Conservation (phyloP, 768 basidiomycete species). For the Psilocybe sp. region DNA sequence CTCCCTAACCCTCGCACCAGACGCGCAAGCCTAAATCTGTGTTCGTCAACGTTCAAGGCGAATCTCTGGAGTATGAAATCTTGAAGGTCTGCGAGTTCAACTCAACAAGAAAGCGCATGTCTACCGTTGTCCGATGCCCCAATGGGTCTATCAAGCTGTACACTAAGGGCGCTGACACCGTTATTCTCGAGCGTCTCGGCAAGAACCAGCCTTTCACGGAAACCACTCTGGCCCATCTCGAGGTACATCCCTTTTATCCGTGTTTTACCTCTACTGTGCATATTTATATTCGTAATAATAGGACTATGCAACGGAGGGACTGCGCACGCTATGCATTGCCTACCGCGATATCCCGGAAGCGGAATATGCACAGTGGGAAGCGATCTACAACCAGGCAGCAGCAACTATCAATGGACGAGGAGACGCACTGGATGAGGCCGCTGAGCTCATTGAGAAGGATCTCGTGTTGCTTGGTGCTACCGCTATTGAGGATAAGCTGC, state of each 20-base stretch:
- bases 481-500: constrained; percentile 97
- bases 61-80: constrained; percentile 78
- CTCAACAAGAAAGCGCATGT: constrained; percentile 97
- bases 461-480: constrained; percentile 92
- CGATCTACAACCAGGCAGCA: constrained; percentile 89
- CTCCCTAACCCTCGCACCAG: constrained; percentile 36
- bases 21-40: constrained; percentile 95
- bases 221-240: constrained; percentile 84
- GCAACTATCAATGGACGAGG: constrained; percentile 93
- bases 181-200: constrained; percentile 90
- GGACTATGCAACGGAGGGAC: constrained; percentile 97
- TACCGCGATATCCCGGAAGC: constrained; percentile 89
- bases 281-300: constrained; percentile 19
- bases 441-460: constrained; percentile 95
- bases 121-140: constrained; percentile 83
- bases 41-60: constrained; percentile 78
- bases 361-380: constrained; percentile 88
- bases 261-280: constrained; percentile 4
- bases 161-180: constrained; percentile 97
- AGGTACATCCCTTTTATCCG: constrained; percentile 46
- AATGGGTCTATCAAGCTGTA: constrained; percentile 93
- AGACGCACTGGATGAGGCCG: constrained; percentile 91
- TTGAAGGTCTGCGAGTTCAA: constrained; percentile 99
- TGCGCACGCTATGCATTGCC: constrained; percentile 95
- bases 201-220: constrained; percentile 84